Percentiles rank a stretch among this genome's conserved stretches.
phyloP scores from a whole-genome alignment of 345 rosid genomes.

The Bruguiera sexangula region DNA sequence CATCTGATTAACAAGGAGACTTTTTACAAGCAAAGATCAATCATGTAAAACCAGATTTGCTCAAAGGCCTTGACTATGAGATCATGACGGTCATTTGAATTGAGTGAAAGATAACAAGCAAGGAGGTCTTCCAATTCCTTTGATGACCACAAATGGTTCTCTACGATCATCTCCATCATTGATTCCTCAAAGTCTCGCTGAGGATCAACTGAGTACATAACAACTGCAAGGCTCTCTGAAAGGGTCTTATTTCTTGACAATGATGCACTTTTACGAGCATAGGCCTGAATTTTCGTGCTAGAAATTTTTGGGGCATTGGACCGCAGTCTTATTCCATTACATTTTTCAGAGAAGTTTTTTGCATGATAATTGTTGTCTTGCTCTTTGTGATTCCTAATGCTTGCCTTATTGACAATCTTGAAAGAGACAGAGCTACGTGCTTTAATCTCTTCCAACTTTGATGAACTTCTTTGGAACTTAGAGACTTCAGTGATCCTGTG shows the following conservation, averaged over 20 bases:
- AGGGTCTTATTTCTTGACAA: conserved; percentile 25
- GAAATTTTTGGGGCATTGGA: conserved; percentile 54
- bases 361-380: not conserved
- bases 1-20: not conserved
- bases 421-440: conserved; percentile 19
- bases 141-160: conserved; percentile 59
- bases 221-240: conserved; percentile 59
- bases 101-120: conserved; percentile 75
- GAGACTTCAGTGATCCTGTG: conserved; percentile 1
- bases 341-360: conserved; percentile 12
- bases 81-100: conserved; percentile 69
- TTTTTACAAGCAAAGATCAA: conserved; percentile 1
- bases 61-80: conserved; percentile 75
- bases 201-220: conserved; percentile 75
- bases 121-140: conserved; percentile 86
- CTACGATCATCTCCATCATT: conserved; percentile 92
- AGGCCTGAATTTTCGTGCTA: conserved; percentile 13
- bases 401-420: conserved; percentile 30
- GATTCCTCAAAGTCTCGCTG: conserved; percentile 80
- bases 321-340: conserved; percentile 63
- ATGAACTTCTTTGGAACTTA: conserved; percentile 10
- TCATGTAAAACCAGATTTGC: conserved; percentile 79
- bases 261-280: conserved; percentile 30
- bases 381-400: conserved; percentile 18
- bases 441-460: not conserved